These are phyloP conservation scores for Noccaea bulbosa DNA, from an alignment of 345 rosid genomes.

Conservation along the genomic window DNA sequence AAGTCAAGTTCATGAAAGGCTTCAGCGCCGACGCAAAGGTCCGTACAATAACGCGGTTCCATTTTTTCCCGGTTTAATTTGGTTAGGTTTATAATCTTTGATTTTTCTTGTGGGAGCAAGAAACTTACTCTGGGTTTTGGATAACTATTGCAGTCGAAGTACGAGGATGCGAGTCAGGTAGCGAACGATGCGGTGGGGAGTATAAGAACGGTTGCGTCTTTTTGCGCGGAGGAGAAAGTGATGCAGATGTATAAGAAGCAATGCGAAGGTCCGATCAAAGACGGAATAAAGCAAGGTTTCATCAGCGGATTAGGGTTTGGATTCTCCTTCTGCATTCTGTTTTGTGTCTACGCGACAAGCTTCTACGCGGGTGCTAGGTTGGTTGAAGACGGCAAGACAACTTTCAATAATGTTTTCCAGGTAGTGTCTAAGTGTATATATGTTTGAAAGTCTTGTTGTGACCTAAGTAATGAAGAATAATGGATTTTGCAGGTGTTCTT, in stretches of 20 bases:
- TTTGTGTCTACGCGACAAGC: conserved; percentile 54
- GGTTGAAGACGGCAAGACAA: conserved; percentile 54
- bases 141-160: conserved; percentile 54
- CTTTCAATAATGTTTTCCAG: conserved; percentile 65
- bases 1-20: conserved; percentile 66
- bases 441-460: not conserved
- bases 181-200: conserved; percentile 90
- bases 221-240: conserved; percentile 81
- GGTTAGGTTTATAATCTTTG: not conserved
- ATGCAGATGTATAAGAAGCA: conserved; percentile 60
- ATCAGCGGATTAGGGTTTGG: conserved; percentile 75
- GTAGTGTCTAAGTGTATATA: conserved; percentile 21
- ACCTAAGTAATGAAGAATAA: conserved; percentile 1
- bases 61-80: not conserved
- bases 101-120: conserved; percentile 17
- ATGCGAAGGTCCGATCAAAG: conserved; percentile 68
- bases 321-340: conserved; percentile 55
- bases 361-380: conserved; percentile 78
- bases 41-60: not conserved
- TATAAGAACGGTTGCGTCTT: conserved; percentile 82
- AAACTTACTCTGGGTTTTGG: not conserved
- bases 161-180: conserved; percentile 88
- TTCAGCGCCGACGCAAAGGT: conserved; percentile 87
- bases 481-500: conserved; percentile 61
- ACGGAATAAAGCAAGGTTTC: conserved; percentile 70